Conservation (phyloP, 768 basidiomycete genomes). For the Bullera alba region DNA sequence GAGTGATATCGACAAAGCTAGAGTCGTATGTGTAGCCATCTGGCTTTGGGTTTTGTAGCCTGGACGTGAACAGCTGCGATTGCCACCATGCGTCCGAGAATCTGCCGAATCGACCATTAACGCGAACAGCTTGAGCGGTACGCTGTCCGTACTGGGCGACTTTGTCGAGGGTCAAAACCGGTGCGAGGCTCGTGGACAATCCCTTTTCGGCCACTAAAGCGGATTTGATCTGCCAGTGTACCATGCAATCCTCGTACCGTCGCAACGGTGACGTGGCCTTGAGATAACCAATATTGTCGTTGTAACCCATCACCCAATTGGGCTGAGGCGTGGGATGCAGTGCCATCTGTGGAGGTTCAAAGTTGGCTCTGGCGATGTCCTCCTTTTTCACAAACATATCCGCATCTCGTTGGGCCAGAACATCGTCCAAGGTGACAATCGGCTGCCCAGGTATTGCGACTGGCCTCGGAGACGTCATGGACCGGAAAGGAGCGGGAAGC, state of each 20-base stretch:
- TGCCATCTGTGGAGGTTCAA: conserved; percentile 46
- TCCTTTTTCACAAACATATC: conserved; percentile 46
- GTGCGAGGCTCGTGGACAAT: neutral
- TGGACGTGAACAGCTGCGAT: conserved; percentile 3
- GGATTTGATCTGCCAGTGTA: conserved; percentile 91
- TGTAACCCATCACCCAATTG: conserved; percentile 66
- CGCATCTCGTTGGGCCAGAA: conserved; percentile 53
- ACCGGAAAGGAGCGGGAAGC: conserved; percentile 62
- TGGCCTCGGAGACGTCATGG: conserved; percentile 33
- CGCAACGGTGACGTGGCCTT: conserved; percentile 81
- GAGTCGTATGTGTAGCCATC: neutral
- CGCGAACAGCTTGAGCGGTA: conserved; percentile 6
- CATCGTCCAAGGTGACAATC: conserved; percentile 47
- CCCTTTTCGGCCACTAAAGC: conserved; percentile 48
- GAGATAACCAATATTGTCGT: conserved; percentile 66
- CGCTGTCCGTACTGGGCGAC: conserved; percentile 8
- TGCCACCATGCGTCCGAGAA: conserved; percentile 22
- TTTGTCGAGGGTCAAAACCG: conserved; percentile 9
- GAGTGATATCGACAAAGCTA: conserved; percentile 6
- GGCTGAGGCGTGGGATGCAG: conserved; percentile 47
- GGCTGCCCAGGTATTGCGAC: conserved; percentile 10
- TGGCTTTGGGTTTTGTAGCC: neutral
- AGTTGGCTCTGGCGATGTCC: conserved; percentile 34
- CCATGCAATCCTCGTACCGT: conserved; percentile 70
- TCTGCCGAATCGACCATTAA: conserved; percentile 6